These are phyloP conservation scores for Leccinum aurantiacum DNA, from an alignment of 768 basidiomycete genomes.

Conservation along the genomic window DNA sequence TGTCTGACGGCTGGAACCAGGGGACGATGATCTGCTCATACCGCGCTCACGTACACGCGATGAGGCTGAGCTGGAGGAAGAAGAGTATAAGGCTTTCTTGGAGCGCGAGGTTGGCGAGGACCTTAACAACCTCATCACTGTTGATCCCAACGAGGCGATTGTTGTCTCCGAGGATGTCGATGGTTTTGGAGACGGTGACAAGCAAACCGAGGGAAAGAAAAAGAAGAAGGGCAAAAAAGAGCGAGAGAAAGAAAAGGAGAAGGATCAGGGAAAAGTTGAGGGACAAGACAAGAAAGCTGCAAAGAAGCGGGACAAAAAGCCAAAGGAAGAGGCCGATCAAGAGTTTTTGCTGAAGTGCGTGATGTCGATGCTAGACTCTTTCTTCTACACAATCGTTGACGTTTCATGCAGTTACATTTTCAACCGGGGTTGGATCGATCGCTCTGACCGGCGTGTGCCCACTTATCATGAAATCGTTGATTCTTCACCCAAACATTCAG, in stretches of 20 bases:
- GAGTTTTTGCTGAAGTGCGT: constrained; percentile 90
- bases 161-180: constrained; percentile 26
- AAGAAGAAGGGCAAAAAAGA: constrained; percentile 36
- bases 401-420: constrained; percentile 75
- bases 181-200: constrained; percentile 27
- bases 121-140: constrained; percentile 62
- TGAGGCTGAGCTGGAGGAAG: constrained; percentile 74
- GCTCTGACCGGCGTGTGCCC: constrained; percentile 66
- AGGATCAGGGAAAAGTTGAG: constrained; percentile 22
- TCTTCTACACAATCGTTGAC: constrained; percentile 2
- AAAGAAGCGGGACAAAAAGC: constrained; percentile 24
- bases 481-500: constrained; percentile 33
- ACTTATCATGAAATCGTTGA: constrained; percentile 80
- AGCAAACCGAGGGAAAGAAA: constrained; percentile 33
- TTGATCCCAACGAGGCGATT: constrained; percentile 34
- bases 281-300: constrained; percentile 23
- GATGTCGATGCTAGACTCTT: neutral
- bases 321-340: constrained; percentile 68
- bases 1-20: constrained; percentile 15
- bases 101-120: constrained; percentile 80
- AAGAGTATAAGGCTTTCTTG: constrained; percentile 82
- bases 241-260: constrained; percentile 33
- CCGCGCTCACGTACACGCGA: constrained; percentile 77
- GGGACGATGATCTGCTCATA: constrained; percentile 67
- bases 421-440: constrained; percentile 97